Base-by-base conservation (phyloP, 164 flowering plant species). In the Stephania yunnanensis region DNA sequence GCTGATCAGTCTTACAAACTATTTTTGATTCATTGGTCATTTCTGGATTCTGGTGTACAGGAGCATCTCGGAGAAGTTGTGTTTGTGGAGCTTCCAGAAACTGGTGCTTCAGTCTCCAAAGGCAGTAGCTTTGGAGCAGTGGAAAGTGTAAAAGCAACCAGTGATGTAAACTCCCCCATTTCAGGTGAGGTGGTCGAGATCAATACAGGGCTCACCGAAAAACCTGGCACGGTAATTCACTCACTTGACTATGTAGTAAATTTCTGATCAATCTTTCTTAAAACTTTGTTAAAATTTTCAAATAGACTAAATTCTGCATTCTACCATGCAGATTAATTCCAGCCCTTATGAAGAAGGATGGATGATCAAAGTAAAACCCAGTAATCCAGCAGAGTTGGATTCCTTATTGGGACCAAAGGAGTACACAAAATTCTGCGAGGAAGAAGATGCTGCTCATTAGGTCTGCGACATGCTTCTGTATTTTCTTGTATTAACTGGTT, bases 61-160 rank as follows among this genome's bases (percentile, higher is more conserved):
- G 93, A 86, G 71, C 98, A 94, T 86, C 88, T 94, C 29, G 99
- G 99, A 81, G 99, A 93, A 79, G 87, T 95, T 17, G 98, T 95
- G 86, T 95, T 90, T 81, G 98, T 94, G 81, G 99, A 95, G 78
- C 82, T 95, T 80, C 99, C 97, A 20, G 95, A 94, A 77, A 0
- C 83, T 0, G 97, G 95, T 7, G 69, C 20, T 17, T 42, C 86
- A 15, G 95, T 92, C 1, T 17, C 84, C 10, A 79, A 89, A 77
- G 97, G 90, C 0, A 31, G 71, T 2, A 48, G 90, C 79, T 91
- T 93, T 83, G 99, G 98, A 76, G 93, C 95, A 3, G 99, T 96
- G 46, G 99, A 96, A 78, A 96, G 99, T 89, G 99, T 96, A 7
- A 96, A 96, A 82, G 99, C 99, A 73, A 96, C 97, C 13, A 94